Conservation (phyloP, 768 basidiomycete genomes). For the Dioszegia hungarica region DNA sequence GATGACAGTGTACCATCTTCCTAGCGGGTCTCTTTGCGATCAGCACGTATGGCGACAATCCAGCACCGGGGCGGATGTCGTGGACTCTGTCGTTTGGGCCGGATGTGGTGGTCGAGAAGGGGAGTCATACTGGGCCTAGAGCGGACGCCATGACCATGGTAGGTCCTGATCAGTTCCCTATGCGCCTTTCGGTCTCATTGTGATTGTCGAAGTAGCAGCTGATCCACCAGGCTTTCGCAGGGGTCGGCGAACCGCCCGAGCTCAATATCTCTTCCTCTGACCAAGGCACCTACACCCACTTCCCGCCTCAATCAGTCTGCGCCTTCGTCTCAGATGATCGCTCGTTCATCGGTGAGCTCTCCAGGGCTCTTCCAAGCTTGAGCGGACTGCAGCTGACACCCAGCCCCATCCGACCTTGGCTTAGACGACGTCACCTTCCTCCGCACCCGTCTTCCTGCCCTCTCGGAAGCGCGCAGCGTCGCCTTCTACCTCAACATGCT, state of each 20-base stretch:
- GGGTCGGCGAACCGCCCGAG: not conserved
- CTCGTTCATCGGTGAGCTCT: not conserved
- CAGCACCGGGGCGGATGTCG: too few relatives aligned
- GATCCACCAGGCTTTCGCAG: not conserved
- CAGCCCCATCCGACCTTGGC: not conserved
- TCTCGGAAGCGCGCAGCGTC: not conserved
- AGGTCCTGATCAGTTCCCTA: too few relatives aligned
- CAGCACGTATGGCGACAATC: too few relatives aligned
- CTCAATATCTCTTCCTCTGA: not conserved
- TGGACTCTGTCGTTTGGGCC: too few relatives aligned
- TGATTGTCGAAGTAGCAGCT: not conserved
- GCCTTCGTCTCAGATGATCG: not conserved
- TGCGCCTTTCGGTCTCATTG: too few relatives aligned
- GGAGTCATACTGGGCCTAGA: too few relatives aligned
- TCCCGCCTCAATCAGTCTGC: not conserved
- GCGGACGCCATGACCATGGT: too few relatives aligned
- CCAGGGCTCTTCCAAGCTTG: too few relatives aligned
- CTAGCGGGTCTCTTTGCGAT: too few relatives aligned
- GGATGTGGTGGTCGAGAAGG: too few relatives aligned
- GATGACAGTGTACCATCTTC: too few relatives aligned
- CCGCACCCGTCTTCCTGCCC: not conserved
- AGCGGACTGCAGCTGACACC: not conserved
- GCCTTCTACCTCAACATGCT: slow-evolving; percentile 5
- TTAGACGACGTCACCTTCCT: slow-evolving; percentile 5
- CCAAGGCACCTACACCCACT: not conserved